A percentile compares a stretch with the other conserved stretches of the same genome.
phyloP scores from a whole-genome alignment of 306 rosid species.

The Purshia tridentata region DNA sequence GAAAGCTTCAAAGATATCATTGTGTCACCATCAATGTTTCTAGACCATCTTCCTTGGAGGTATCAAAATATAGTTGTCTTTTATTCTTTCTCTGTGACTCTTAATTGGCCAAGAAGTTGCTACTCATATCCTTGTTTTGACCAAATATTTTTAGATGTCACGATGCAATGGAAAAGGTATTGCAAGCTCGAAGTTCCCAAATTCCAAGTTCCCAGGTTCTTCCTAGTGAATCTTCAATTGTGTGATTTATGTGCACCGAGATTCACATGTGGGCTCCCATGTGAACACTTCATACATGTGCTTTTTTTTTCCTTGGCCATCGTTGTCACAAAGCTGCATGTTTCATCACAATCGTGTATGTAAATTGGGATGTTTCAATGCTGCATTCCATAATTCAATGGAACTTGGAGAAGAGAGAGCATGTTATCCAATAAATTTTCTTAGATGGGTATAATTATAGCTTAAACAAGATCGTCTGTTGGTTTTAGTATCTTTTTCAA shows the following conservation, averaged over 20 bases:
- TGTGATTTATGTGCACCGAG: slow-evolving; percentile 7
- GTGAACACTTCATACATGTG: not conserved
- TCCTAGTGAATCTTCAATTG: not conserved
- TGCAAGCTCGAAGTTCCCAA: slow-evolving; percentile 17
- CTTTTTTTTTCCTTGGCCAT: not conserved
- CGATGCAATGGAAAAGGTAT: slow-evolving; percentile 24
- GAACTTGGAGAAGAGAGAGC: not conserved
- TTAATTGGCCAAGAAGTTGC: slow-evolving; percentile 6
- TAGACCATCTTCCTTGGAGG: slow-evolving; percentile 99
- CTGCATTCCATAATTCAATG: not conserved
- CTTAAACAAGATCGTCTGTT: not conserved
- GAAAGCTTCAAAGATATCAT: slow-evolving; percentile 76
- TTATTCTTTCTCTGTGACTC: not conserved
- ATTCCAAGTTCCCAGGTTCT: slow-evolving; percentile 1
- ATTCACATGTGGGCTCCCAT: not conserved
- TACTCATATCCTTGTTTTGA: slow-evolving; percentile 13
- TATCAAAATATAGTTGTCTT: slow-evolving; percentile 19
- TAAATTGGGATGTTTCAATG: not conserved
- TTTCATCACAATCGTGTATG: not conserved
- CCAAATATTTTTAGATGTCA: slow-evolving; percentile 21
- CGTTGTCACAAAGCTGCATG: not conserved
- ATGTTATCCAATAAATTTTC: not conserved
- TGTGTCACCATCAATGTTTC: slow-evolving; percentile 90
- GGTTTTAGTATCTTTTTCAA: not conserved
- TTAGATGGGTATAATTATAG: not conserved